Conservation (phyloP, 345 rosid species). For the Hibiscus mutabilis region DNA sequence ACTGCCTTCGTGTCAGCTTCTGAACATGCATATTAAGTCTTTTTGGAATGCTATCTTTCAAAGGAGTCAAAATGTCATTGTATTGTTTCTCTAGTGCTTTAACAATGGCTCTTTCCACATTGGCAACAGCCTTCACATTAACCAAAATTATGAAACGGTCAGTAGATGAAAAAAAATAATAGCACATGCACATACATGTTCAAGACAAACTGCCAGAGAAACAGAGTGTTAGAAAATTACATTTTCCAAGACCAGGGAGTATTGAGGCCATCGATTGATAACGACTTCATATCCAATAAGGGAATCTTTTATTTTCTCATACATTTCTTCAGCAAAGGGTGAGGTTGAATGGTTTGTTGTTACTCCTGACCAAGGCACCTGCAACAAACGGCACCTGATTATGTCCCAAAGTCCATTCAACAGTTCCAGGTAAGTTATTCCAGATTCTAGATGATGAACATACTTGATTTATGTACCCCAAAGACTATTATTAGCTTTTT, state of each 20-base stretch:
- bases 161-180: background rate
- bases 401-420: background rate
- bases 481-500: background rate
- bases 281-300: constrained; percentile 80
- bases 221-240: constrained; percentile 34
- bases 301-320: constrained; percentile 64
- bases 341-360: constrained; percentile 80
- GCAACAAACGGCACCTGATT: constrained; percentile 38
- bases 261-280: constrained; percentile 90
- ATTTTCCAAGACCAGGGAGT: constrained; percentile 74
- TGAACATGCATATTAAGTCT: constrained; percentile 93
- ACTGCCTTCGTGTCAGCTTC: constrained; percentile 86
- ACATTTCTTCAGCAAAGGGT: constrained; percentile 93
- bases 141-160: constrained; percentile 1
- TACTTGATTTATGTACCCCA: background rate
- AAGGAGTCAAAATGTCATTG: constrained; percentile 72
- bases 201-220: background rate
- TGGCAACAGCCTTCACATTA: constrained; percentile 58
- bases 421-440: background rate
- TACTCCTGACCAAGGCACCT: constrained; percentile 90
- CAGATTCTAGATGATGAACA: background rate
- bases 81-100: constrained; percentile 89
- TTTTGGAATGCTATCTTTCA: constrained; percentile 82
- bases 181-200: background rate
- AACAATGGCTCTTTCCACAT: constrained; percentile 72